Evolutionary conservation across 352 stramenopile genomes (phyloP).

Genomic region (Phytophthora melonis): DNA sequence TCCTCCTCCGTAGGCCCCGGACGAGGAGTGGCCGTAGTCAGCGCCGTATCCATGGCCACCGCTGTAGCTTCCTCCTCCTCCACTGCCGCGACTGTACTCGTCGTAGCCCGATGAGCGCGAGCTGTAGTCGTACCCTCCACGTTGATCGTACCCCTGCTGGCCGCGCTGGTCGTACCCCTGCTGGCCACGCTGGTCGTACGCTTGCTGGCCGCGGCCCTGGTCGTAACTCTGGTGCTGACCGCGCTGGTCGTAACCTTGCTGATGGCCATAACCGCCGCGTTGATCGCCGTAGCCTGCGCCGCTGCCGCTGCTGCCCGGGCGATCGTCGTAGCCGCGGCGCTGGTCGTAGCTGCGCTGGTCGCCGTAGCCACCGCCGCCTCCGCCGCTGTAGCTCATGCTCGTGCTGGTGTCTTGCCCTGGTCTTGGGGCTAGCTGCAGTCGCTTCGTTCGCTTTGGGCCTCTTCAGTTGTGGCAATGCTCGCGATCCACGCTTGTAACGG

Average conservation of each 20-base stretch:
- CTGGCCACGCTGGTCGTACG: constrained; percentile 22
- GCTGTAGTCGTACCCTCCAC: not conserved
- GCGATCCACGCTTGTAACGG: constrained; percentile 8
- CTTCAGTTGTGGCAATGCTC: not conserved
- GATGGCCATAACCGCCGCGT: not conserved
- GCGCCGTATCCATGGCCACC: not conserved
- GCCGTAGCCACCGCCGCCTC: constrained; percentile 13
- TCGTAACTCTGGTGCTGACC: constrained; percentile 3
- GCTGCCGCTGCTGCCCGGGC: constrained; percentile 10
- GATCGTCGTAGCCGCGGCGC: constrained; percentile 29
- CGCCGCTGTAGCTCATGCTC: constrained; percentile 33
- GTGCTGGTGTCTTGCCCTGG: not conserved
- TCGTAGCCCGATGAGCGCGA: constrained; percentile 11
- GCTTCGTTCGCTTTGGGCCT: not conserved
- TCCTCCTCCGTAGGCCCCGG: not conserved
- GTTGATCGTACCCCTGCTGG: not conserved
- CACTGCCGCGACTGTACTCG: constrained; percentile 14
- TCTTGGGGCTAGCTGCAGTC: not conserved
- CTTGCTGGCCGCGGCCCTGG: not conserved
- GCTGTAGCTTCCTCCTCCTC: not conserved
- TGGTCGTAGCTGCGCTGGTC: constrained; percentile 24
- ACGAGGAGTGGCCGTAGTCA: not conserved
- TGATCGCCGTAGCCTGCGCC: not conserved
- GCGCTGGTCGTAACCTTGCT: constrained; percentile 19
- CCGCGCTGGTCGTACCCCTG: constrained; percentile 20